These are phyloP conservation scores for Calonectria ilicicola DNA, from an alignment of 2,329 filamentous ascomycete species.

Conservation along the genomic window DNA sequence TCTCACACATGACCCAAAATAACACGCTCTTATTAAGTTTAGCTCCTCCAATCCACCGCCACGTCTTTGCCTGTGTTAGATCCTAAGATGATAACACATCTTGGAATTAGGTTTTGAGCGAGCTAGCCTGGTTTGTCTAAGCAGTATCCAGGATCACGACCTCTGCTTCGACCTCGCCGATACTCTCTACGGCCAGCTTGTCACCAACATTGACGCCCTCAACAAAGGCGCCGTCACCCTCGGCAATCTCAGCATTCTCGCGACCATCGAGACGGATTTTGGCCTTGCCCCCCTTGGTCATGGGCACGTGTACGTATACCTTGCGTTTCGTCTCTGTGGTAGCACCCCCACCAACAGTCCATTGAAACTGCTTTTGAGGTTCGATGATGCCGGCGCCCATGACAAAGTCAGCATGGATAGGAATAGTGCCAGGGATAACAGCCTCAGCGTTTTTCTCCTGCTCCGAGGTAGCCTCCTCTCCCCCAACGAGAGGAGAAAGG, in stretches of 20 bases:
- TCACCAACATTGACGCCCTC: conserved; percentile 74
- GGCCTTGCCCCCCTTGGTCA: conserved; percentile 81
- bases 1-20: no score
- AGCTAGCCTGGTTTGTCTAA: conserved; percentile 45
- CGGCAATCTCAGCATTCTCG: conserved; percentile 73
- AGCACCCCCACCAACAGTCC: conserved; percentile 74
- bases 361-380: conserved; percentile 74
- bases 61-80: no score
- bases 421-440: conserved; percentile 74
- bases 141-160: conserved; percentile 75
- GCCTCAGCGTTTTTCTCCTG: conserved; percentile 76
- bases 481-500: conserved; percentile 79
- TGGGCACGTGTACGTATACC: conserved; percentile 84
- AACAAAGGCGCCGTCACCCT: conserved; percentile 87
- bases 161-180: conserved; percentile 77
- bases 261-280: conserved; percentile 76
- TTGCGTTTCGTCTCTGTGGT: conserved; percentile 70
- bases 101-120: background rate
- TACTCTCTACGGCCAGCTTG: conserved; percentile 72
- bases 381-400: conserved; percentile 84
- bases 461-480: conserved; percentile 68
- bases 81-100: no score
- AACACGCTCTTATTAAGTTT: no score
- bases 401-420: conserved; percentile 85
- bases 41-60: no score